Conservation (phyloP, 768 basidiomycete species). For the Boletus speciosus region DNA sequence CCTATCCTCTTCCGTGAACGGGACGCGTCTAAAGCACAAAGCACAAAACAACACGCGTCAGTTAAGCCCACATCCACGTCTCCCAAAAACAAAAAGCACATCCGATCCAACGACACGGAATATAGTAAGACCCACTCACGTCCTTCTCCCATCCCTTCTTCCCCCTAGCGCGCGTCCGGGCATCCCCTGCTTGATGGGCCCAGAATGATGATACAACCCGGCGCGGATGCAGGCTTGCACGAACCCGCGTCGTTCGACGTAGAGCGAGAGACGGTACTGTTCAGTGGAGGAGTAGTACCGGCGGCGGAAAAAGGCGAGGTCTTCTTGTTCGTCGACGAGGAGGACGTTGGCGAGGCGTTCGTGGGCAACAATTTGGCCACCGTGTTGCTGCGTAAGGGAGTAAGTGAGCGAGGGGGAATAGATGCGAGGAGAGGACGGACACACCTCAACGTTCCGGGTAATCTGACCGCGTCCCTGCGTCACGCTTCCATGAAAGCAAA, state of each 20-base stretch:
- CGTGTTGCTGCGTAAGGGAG: slow-evolving; percentile 12
- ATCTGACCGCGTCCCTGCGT: slow-evolving; percentile 20
- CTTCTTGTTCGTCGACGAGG: slow-evolving; percentile 28
- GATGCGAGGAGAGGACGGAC: neutral
- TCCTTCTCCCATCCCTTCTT: neutral
- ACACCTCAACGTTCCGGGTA: slow-evolving; percentile 20
- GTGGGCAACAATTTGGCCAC: slow-evolving; percentile 14
- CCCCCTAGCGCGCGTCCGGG: slow-evolving; percentile 16
- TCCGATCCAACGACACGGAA: neutral
- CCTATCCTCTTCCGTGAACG: slow-evolving; percentile 43
- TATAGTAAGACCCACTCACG: slow-evolving; percentile 5
- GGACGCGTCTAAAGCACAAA: slow-evolving; percentile 14
- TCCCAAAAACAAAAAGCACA: neutral
- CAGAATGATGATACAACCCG: slow-evolving; percentile 11
- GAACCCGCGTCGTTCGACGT: slow-evolving; percentile 26
- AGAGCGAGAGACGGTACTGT: slow-evolving; percentile 14
- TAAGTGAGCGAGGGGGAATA: neutral
- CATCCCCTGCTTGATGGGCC: slow-evolving; percentile 13
- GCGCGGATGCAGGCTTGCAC: slow-evolving; percentile 20
- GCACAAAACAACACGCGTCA: neutral
- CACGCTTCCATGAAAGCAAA: slow-evolving; percentile 28
- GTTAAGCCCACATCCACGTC: neutral
- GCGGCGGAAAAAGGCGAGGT: slow-evolving; percentile 23
- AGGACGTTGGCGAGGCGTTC: slow-evolving; percentile 24
- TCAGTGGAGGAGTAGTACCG: slow-evolving; percentile 24